Percentiles rank a stretch among this genome's conserved stretches.
phyloP scores from a whole-genome alignment of 306 rosid genomes.

The Fagus sylvatica region DNA sequence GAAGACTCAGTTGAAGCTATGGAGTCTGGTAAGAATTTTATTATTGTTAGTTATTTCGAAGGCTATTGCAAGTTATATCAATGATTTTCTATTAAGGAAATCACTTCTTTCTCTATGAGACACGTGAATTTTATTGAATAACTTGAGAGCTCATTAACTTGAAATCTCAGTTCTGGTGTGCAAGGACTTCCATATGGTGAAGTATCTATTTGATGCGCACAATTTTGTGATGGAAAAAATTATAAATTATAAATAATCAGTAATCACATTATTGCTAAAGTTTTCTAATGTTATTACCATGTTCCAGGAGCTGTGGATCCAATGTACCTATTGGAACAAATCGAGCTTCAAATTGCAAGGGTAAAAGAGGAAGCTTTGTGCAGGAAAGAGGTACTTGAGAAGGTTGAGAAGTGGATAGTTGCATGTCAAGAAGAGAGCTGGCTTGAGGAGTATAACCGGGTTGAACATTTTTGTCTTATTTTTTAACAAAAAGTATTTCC shows the following conservation, averaged over 20 bases:
- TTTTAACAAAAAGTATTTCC: neutral
- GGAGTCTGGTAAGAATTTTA: constrained; percentile 46
- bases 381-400: constrained; percentile 78
- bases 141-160: neutral
- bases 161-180: neutral
- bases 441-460: constrained; percentile 90
- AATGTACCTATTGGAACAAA: constrained; percentile 46
- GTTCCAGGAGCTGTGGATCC: constrained; percentile 44
- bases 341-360: constrained; percentile 54
- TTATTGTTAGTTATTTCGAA: neutral
- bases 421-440: constrained; percentile 80
- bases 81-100: constrained; percentile 8
- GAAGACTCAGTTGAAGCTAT: constrained; percentile 39
- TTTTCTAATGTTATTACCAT: neutral
- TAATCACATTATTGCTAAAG: neutral
- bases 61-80: neutral
- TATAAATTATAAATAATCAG: neutral
- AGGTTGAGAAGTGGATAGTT: constrained; percentile 71
- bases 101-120: neutral
- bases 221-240: neutral
- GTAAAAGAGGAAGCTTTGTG: constrained; percentile 60
- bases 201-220: neutral
- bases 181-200: neutral
- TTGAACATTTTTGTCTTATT: constrained; percentile 21
- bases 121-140: too few relatives aligned